Conservation (phyloP, 169 alveolate species). For the Plasmodium sp. region DNA sequence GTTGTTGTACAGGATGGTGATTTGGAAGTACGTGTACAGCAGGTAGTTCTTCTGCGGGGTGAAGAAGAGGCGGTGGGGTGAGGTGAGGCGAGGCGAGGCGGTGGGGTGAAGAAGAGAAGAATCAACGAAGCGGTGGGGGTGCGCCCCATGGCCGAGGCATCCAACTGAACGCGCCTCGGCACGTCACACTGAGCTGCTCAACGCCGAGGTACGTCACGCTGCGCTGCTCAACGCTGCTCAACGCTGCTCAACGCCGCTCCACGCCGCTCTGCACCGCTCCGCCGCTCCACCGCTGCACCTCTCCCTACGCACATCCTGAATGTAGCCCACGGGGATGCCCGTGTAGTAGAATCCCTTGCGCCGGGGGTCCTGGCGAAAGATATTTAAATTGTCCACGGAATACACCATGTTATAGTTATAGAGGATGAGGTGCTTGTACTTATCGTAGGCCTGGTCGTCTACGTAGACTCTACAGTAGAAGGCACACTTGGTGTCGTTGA, state of each 20-base stretch:
- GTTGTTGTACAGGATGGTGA: slow-evolving; percentile 68
- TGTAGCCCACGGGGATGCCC: slow-evolving; percentile 63
- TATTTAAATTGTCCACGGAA: slow-evolving; percentile 39
- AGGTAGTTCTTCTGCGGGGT: slow-evolving; percentile 30
- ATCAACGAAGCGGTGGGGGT: not conserved
- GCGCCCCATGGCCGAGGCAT: no score
- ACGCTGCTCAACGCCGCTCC: no score
- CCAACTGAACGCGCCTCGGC: no score
- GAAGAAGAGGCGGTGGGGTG: not conserved
- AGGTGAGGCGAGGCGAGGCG: not conserved
- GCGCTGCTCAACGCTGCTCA: no score
- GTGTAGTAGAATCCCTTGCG: slow-evolving; percentile 51
- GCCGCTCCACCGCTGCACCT: no score
- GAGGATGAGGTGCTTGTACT: slow-evolving; percentile 34
- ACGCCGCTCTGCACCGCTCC: no score
- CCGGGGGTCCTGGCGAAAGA: slow-evolving; percentile 35
- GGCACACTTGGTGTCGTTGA: slow-evolving; percentile 22
- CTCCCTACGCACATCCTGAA: slow-evolving; percentile 16
- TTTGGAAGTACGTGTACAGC: slow-evolving; percentile 74
- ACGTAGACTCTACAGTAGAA: slow-evolving; percentile 40
- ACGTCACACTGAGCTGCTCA: no score
- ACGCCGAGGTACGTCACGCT: no score
- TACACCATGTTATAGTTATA: slow-evolving; percentile 51
- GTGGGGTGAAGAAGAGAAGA: not conserved
- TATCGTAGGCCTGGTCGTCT: slow-evolving; percentile 30